Conservation (phyloP, 225 moss, liverwort and hornwort species). For the Pleurozium schreberi region DNA sequence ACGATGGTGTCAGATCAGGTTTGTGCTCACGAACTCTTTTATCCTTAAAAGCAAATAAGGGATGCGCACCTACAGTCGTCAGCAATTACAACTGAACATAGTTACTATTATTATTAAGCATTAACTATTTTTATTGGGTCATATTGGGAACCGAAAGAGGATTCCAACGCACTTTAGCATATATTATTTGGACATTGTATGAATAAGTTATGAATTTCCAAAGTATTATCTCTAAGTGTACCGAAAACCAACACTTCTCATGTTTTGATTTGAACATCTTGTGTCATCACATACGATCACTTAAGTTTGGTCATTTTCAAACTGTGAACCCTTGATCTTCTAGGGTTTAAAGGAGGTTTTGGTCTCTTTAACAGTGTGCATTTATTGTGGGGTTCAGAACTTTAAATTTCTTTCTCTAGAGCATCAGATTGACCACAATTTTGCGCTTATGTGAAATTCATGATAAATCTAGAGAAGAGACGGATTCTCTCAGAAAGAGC, state of each 20-base stretch:
- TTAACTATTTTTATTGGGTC: background rate
- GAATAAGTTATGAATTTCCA: background rate
- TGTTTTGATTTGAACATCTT: background rate
- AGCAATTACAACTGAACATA: background rate
- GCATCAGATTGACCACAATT: background rate
- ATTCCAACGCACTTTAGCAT: background rate
- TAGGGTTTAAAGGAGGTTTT: background rate
- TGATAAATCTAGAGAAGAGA: background rate
- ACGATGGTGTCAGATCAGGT: constrained; percentile 24
- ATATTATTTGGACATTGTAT: background rate
- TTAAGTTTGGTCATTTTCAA: background rate
- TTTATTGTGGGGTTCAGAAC: background rate
- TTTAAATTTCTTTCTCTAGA: background rate
- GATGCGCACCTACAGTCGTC: background rate
- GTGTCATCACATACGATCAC: background rate
- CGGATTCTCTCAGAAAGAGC: background rate
- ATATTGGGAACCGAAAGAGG: background rate
- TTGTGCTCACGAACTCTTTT: background rate
- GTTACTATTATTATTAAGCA: background rate
- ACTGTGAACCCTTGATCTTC: background rate
- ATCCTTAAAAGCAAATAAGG: too few species aligned
- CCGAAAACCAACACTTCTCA: background rate
- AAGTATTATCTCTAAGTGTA: too few species aligned
- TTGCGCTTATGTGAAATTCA: background rate
- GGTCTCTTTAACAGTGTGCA: background rate